Evolutionary conservation across 2,329 filamentous ascomycete genomes (phyloP).

Genomic region (Chrysoporthe austroafricana): DNA sequence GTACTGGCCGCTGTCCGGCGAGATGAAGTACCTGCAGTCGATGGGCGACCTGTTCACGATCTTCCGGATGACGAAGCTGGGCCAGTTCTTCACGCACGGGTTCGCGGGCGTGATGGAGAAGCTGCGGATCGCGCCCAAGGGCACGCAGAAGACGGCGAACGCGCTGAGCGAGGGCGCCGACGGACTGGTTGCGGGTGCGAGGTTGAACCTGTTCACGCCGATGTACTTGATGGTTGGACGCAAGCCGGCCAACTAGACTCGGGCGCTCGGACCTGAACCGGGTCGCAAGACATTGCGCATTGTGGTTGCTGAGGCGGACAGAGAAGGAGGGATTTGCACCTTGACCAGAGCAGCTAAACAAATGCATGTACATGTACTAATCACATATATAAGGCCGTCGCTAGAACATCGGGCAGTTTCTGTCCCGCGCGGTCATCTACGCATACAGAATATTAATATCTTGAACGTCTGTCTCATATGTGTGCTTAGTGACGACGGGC

Average conservation of each 20-base stretch:
- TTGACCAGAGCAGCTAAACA: not conserved
- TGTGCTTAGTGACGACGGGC: not conserved
- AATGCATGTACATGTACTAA: constrained; percentile 9
- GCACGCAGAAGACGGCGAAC: constrained; percentile 94
- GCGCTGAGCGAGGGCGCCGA: constrained; percentile 82
- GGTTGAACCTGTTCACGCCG: constrained; percentile 92
- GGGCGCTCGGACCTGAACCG: not conserved
- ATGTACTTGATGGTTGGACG: constrained; percentile 97
- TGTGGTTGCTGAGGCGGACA: not conserved
- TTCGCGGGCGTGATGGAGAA: constrained; percentile 78
- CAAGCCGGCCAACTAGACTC: constrained; percentile 66
- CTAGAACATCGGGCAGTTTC: not conserved
- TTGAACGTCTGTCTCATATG: not conserved
- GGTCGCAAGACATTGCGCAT: not conserved
- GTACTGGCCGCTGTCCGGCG: constrained; percentile 91
- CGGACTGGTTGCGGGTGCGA: constrained; percentile 82
- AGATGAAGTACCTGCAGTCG: constrained; percentile 82
- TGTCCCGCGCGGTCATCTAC: not conserved
- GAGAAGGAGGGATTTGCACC: not conserved
- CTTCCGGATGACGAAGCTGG: constrained; percentile 85
- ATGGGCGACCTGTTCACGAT: constrained; percentile 81
- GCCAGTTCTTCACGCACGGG: constrained; percentile 74
- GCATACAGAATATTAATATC: not conserved
- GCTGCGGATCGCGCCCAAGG: constrained; percentile 74
- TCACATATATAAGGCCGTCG: not conserved